Percentiles rank a stretch among this genome's conserved stretches.
Conservation (phyloP, 257 asterid genomes). For the Mitragyna speciosa region DNA sequence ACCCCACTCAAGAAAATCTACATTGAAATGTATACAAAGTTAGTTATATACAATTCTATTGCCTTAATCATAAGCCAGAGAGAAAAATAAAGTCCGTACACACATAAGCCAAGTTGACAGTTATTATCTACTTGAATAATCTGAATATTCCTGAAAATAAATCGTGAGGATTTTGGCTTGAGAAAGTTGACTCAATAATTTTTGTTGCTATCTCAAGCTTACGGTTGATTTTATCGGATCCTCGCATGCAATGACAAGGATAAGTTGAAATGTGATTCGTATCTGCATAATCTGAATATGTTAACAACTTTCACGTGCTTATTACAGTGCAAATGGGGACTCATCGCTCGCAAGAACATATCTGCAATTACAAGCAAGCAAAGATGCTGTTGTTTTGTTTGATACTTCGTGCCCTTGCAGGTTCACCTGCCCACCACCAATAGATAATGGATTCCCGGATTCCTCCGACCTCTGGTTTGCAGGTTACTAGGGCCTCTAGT, state of each 20-base stretch:
- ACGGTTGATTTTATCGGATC: conserved; percentile 14
- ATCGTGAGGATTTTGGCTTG: not conserved
- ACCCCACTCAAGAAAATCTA: not conserved
- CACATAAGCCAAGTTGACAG: conserved; percentile 20
- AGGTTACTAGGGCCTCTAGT: too few relatives aligned
- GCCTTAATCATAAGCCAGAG: too few relatives aligned
- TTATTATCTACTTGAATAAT: conserved; percentile 10
- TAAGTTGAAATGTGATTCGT: conserved; percentile 19
- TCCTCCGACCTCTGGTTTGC: not conserved
- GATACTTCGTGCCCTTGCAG: not conserved
- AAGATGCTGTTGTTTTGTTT: not conserved
- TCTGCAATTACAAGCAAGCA: not conserved
- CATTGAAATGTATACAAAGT: not conserved
- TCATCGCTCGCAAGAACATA: conserved; percentile 20
- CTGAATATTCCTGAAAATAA: conserved; percentile 19
- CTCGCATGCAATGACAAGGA: not conserved
- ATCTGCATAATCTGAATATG: conserved; percentile 4
- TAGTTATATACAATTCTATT: too few relatives aligned
- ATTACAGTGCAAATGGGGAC: not conserved
- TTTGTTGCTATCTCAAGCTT: conserved; percentile 3
- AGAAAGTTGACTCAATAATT: not conserved
- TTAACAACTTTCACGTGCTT: conserved; percentile 27
- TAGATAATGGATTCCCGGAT: not conserved
- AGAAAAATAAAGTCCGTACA: not conserved
- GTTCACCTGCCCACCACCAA: not conserved